Evolutionary conservation across 208 protist species (phyloP), one percentile per base, ranked within the genome.

Genomic region (Acanthamoeba castellanii): DNA sequence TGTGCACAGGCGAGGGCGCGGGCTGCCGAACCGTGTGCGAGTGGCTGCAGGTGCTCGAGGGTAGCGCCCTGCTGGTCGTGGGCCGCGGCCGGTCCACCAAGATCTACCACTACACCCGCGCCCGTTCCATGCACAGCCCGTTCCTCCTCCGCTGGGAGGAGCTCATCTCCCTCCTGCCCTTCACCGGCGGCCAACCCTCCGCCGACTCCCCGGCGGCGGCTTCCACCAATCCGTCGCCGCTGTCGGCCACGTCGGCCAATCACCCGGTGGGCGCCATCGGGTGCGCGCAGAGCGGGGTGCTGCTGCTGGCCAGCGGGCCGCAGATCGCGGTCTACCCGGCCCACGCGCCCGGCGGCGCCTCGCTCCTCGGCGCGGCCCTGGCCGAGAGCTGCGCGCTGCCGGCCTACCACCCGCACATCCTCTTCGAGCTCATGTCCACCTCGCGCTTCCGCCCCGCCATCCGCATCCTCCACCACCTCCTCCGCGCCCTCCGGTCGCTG

Each of bases 351-450:
- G 16, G 14, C 22, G 32, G 84, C 13, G 13, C 57, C 9, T 91
- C 57, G 6, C 27, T 91, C 8, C 55, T 91, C 8, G 50, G 3
- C 4, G 84, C 42, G 72, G 90, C 50, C 30, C 9, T 55, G 7
- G 18, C n/a, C 13, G 57, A 64, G 7, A 45, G 57, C 70, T 68
- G 68, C 57, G 45, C 90, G 18, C 70, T 94, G 14, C 90, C 90
- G n/a, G n/a, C 70, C 18, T 94, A 94, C 57, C 90, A 94, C 42
- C 90, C 90, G 37, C 68, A 66, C 50, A 42, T 94, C 45, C 70
- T 94, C n/a, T 72, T 94, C 50, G 90, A 94, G 90, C 57, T 72
- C 52, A 55, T 94, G 61, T 72, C 70, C 4, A 32, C 18, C 16
- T 55, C 70, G 18, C 61, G 70, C 20, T 94, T 94, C 14, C 45